These are phyloP conservation scores for Leptodontidium sp. DNA, from an alignment of 2,329 filamentous ascomycete species.

Conservation along the genomic window DNA sequence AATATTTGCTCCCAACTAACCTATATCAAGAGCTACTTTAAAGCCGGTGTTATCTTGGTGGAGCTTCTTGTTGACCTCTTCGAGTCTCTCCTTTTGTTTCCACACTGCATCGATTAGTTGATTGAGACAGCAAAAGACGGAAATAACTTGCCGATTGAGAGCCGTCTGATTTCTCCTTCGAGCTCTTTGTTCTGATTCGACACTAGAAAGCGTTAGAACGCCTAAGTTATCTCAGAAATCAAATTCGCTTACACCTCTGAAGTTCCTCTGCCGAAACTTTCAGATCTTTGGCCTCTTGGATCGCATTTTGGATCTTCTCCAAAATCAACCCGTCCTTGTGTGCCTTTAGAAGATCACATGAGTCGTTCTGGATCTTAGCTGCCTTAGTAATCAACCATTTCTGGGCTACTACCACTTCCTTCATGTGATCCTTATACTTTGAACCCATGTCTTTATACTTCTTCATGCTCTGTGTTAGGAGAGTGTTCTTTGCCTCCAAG, in stretches of 20 bases:
- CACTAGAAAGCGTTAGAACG: slow-evolving; percentile 15
- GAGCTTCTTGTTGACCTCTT: not conserved
- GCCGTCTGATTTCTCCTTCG: slow-evolving; percentile 14
- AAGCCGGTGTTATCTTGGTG: slow-evolving; percentile 7
- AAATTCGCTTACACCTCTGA: not conserved
- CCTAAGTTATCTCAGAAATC: not conserved
- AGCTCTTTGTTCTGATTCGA: slow-evolving; percentile 22
- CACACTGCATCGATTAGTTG: not conserved
- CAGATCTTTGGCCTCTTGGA: slow-evolving; percentile 22
- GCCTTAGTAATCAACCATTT: slow-evolving; percentile 35
- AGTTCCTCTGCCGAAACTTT: slow-evolving; percentile 15
- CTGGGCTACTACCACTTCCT: slow-evolving; percentile 43
- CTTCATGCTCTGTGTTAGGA: slow-evolving; percentile 39
- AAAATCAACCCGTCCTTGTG: not conserved
- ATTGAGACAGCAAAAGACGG: not conserved
- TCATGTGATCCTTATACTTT: slow-evolving; percentile 46
- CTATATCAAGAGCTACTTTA: not conserved
- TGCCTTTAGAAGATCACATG: not conserved
- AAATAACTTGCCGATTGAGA: not conserved
- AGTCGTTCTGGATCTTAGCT: slow-evolving; percentile 21
- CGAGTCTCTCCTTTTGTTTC: slow-evolving; percentile 6
- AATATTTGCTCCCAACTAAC: not conserved
- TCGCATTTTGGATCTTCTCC: slow-evolving; percentile 15
- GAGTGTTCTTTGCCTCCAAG: slow-evolving; percentile 32
- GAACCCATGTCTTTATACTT: slow-evolving; percentile 39